Conservation (phyloP, 2,329 filamentous ascomycete genomes). For the Bimuria novae-zelandiae region DNA sequence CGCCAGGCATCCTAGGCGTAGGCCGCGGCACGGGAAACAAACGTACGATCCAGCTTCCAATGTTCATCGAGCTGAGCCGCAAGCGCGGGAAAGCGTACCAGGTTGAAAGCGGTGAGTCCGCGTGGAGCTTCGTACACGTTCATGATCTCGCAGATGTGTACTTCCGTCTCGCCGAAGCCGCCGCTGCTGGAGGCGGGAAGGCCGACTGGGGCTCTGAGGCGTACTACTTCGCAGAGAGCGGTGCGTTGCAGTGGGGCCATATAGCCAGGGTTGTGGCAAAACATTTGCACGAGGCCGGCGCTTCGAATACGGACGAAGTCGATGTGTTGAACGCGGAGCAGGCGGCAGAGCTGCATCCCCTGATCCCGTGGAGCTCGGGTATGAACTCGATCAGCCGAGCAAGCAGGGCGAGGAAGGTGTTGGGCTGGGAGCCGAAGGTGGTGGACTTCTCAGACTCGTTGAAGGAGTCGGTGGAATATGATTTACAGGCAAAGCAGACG, state of each 20-base stretch:
- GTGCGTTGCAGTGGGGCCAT: conserved; percentile 3
- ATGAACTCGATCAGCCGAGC: conserved; percentile 4
- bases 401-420: conserved; percentile 5
- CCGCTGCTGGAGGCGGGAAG: conserved; percentile 1
- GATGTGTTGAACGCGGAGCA: neutral
- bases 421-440: conserved; percentile 2
- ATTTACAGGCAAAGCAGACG: conserved; percentile 49
- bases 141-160: conserved; percentile 5
- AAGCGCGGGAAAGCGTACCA: conserved; percentile 3
- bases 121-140: conserved; percentile 4
- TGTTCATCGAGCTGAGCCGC: conserved; percentile 1
- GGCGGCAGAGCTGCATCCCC: neutral
- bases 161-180: neutral
- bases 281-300: neutral
- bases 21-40: conserved; percentile 6
- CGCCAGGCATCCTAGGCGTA: conserved; percentile 1
- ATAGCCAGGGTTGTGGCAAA: neutral
- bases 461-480: conserved; percentile 24
- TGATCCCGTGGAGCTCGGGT: neutral
- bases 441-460: conserved; percentile 8
- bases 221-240: conserved; percentile 5
- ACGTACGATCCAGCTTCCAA: conserved; percentile 3
- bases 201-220: conserved; percentile 4
- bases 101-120: neutral
- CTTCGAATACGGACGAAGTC: neutral